Percentiles rank a stretch among this genome's conserved stretches.
Conservation (phyloP, 768 basidiomycete genomes). For the Kwoniella shandongensis region DNA sequence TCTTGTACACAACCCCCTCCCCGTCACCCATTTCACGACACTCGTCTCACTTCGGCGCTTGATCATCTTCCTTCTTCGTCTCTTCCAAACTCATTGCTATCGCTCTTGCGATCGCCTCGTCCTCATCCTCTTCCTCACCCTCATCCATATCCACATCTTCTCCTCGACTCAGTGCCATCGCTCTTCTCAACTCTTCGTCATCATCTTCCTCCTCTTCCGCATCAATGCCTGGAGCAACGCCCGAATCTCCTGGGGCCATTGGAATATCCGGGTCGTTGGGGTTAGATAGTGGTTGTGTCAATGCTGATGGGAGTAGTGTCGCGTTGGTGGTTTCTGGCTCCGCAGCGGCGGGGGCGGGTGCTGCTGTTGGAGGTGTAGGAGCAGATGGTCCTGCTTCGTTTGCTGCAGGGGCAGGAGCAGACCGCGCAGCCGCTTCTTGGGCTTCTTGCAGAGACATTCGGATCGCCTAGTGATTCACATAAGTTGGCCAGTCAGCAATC, state of each 20-base stretch:
- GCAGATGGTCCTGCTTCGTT: constrained; percentile 19
- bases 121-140: constrained; percentile 64
- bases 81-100: constrained; percentile 82
- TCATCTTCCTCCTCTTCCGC: constrained; percentile 62
- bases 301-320: constrained; percentile 45
- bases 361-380: constrained; percentile 20
- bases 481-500: neutral
- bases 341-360: constrained; percentile 40
- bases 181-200: constrained; percentile 71
- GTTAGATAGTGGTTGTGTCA: constrained; percentile 49
- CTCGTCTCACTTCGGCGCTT: constrained; percentile 35
- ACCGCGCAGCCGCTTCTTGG: constrained; percentile 52
- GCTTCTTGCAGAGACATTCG: constrained; percentile 86
- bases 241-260: constrained; percentile 22
- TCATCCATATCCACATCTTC: constrained; percentile 58
- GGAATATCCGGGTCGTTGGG: constrained; percentile 32
- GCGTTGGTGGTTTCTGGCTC: constrained; percentile 43
- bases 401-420: constrained; percentile 18
- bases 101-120: constrained; percentile 84
- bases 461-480: constrained; percentile 64
- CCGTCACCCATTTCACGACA: too few relatives aligned
- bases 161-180: constrained; percentile 69
- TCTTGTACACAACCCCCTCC: too few relatives aligned
- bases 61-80: constrained; percentile 28
- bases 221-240: constrained; percentile 25